Base-by-base conservation (phyloP, 1,139 yeast species). In the Pichiaceae sp. region DNA sequence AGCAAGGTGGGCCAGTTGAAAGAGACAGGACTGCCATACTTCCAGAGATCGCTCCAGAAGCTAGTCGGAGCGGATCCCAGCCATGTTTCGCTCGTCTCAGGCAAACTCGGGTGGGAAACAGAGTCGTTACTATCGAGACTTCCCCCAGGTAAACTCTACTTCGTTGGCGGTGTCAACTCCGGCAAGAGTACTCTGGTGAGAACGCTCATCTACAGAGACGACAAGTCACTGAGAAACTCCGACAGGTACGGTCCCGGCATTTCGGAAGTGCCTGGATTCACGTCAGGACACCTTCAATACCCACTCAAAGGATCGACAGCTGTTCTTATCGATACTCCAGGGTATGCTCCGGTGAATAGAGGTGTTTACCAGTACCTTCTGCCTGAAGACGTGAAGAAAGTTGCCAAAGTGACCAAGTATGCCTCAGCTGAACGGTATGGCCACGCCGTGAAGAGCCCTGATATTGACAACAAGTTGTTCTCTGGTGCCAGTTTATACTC, bases 121-220 rank as follows among this genome's bases (percentile, higher is more conserved):
- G 56, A 59, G 5, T 50, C 53, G 1, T 46, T 72, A 17, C 50
- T 52, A 21, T 38, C 57, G 2, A 46, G 53, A 9, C 53, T 75
- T 19, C 66, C 72, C 1, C 50, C 60, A 6, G 64, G 64, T 18
- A 66, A 57, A 24, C 48, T 76, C 20, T 80, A 75, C 50, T 56
- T 86, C 26, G 62, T 85, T 11, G 96, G 96, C 1, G 69, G 70
- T 44, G 76, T 84, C 8, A 85, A 85, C 51, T 67, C 76, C 14
- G 96, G 96, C 1, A 86, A 86, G 54, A 76, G 93, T 1, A 66
- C 81, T 1, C 52, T 86, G 21, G 66, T 80, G 3, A 72, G 68
- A 46, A 53, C 72, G n/a, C 47, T 79, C 24, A 47, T 74, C 14
- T 59, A 60, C 34, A 37, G 53, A 8, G 53, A 54, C 26, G 37